Evolutionary conservation across 2,329 filamentous ascomycete genomes (phyloP), one percentile per base, ranked within the genome.

Genomic region (Fusarium chuoi): DNA sequence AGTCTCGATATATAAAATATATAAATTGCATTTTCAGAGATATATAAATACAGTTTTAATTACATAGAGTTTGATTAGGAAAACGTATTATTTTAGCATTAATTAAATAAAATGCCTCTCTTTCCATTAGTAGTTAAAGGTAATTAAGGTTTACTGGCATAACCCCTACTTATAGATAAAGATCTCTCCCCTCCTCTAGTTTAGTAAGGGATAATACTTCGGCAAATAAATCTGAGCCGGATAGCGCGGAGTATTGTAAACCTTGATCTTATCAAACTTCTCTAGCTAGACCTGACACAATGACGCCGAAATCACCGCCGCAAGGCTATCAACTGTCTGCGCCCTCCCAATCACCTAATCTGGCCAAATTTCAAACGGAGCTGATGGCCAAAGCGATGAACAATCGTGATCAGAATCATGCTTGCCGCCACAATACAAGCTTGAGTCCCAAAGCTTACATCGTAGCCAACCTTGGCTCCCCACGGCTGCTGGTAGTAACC

Each of bases 401-500:
- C 62, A n/a, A 76, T 49, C 13, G 22, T 60, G n/a, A 76, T 59
- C 4, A 75, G 26, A 30, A 36, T 85, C 82, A 2, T 84, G 26
- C 67, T 68, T 79, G 42, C 44, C 7, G 46, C 73, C 12, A 69
- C 70, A 61, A 77, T 65, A 3, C 35, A 81, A 38, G 81, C 80
- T 77, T 85, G 84, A 3, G 81, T 84, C 4, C 83, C 83, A 51
- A 86, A 82, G 67, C 82, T 83, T 5, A 73, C 73, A 26, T 81
- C 79, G 1, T 82, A 80, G 1, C 84, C 84, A 35, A 81, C 73
- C 3, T 79, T 76, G 12, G 80, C 62, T 1, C 80, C 84, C 86
- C 86, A 88, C 8, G 48, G 59, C 45, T 86, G 79, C 79, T 87
- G 84, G 68, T 87, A 86, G 72, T 87, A 88, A 3, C 81, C 82